A percentile compares a stretch with the other conserved stretches of the same genome.
phyloP scores from a whole-genome alignment of 345 rosid genomes.

The Ceriops decandra region DNA sequence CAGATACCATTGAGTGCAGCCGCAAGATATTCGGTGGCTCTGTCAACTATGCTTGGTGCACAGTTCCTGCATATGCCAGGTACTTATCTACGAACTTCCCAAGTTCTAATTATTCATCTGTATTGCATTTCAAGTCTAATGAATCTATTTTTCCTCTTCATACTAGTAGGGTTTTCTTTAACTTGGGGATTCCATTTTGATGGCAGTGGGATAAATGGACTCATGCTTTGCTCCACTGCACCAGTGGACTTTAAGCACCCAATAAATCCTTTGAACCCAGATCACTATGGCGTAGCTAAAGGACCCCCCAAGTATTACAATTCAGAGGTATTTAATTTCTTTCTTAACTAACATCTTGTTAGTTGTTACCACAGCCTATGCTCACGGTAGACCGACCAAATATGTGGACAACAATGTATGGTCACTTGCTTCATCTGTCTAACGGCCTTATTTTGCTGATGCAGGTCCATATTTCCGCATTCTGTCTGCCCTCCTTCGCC shows the following conservation, averaged over 20 bases:
- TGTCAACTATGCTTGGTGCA: constrained; percentile 26
- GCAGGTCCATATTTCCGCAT: constrained; percentile 17
- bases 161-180: neutral
- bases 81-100: no score
- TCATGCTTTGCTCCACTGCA: constrained; percentile 22
- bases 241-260: constrained; percentile 25
- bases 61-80: constrained; percentile 22
- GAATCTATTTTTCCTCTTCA: no score
- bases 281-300: constrained; percentile 19
- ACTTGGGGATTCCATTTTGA: neutral
- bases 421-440: neutral
- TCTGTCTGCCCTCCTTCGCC: constrained; percentile 16
- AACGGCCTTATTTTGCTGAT: neutral
- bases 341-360: neutral
- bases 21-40: constrained; percentile 25
- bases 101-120: no score
- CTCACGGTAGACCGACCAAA: no score
- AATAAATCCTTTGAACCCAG: constrained; percentile 17
- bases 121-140: no score
- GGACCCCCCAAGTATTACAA: constrained; percentile 21
- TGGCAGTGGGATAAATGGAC: constrained; percentile 22
- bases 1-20: constrained; percentile 13
- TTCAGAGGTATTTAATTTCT: constrained; percentile 8
- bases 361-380: neutral
- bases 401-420: no score